phyloP scores from a whole-genome alignment of 495 filamentous ascomycete genomes.

The Podospora didyma region DNA sequence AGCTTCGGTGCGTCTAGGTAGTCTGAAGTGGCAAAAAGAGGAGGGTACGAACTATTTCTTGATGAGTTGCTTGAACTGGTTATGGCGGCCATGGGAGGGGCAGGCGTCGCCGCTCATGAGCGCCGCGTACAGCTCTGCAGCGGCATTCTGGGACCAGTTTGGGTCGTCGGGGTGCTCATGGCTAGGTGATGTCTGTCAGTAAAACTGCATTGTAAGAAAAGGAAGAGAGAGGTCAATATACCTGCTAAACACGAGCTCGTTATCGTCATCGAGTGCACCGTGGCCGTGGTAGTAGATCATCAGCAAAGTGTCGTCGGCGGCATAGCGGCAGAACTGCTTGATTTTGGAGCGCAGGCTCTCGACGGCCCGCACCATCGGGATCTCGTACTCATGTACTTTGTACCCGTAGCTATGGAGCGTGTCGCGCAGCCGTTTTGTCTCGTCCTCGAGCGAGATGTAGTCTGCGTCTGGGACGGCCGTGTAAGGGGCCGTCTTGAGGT shows the following conservation, averaged over 20 bases:
- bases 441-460: slow-evolving; percentile 30
- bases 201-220: background rate
- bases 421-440: slow-evolving; percentile 23
- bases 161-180: slow-evolving; percentile 30
- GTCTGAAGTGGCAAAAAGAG: background rate
- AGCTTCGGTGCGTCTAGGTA: background rate
- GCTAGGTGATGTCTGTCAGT: slow-evolving; percentile 8
- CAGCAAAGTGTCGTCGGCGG: slow-evolving; percentile 26
- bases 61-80: slow-evolving; percentile 14
- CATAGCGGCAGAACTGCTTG: slow-evolving; percentile 20
- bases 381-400: slow-evolving; percentile 22
- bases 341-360: slow-evolving; percentile 14
- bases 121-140: slow-evolving; percentile 30
- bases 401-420: slow-evolving; percentile 27
- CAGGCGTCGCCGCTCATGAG: slow-evolving; percentile 16
- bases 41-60: slow-evolving; percentile 29
- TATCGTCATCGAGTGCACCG: slow-evolving; percentile 27
- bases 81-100: slow-evolving; percentile 8
- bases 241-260: slow-evolving; percentile 34
- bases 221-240: background rate
- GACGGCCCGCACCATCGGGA: slow-evolving; percentile 23
- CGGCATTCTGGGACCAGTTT: slow-evolving; percentile 25
- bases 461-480: slow-evolving; percentile 19
- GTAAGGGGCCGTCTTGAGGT: slow-evolving; percentile 23
- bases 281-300: slow-evolving; percentile 33